Evolutionary conservation across 768 basidiomycete species (phyloP).

Genomic region (Mrakia frigida): DNA sequence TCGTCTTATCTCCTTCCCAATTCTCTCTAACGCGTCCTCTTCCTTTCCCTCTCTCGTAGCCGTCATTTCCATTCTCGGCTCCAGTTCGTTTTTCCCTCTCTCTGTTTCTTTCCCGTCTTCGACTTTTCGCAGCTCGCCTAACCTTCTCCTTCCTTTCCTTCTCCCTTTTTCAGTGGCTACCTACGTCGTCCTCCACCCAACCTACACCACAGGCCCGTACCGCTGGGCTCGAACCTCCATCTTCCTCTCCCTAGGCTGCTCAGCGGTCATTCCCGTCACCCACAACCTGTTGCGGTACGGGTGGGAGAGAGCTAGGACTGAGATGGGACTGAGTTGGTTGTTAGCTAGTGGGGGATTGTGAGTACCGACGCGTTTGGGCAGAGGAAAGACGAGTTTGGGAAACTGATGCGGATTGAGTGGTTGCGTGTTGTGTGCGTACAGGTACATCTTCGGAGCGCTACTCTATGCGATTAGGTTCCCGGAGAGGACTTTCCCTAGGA

Average conservation of each 20-base stretch:
- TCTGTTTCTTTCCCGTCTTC: not conserved
- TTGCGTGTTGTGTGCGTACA: not conserved
- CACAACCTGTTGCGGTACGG: slow-evolving; percentile 64
- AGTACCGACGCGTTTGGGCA: too few relatives aligned
- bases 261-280: slow-evolving; percentile 61
- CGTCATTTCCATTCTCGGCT: slow-evolving; percentile 12
- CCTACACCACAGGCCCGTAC: slow-evolving; percentile 68
- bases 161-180: not conserved
- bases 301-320: slow-evolving; percentile 51
- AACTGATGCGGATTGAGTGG: too few relatives aligned
- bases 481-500: slow-evolving; percentile 67
- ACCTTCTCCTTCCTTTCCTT: not conserved
- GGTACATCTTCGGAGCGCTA: slow-evolving; percentile 71
- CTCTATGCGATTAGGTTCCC: slow-evolving; percentile 79
- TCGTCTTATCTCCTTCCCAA: not conserved
- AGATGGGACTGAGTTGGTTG: slow-evolving; percentile 69
- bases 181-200: slow-evolving; percentile 63
- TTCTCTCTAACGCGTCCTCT: not conserved
- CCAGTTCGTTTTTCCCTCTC: not conserved
- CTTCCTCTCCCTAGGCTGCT: slow-evolving; percentile 72
- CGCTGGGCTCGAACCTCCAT: slow-evolving; percentile 69
- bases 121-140: not conserved
- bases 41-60: slow-evolving; percentile 15
- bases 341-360: slow-evolving; percentile 58
- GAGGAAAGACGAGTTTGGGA: not conserved